Conservation (phyloP, 176 grass and related monocot genomes). For the Hordeum marinum region DNA sequence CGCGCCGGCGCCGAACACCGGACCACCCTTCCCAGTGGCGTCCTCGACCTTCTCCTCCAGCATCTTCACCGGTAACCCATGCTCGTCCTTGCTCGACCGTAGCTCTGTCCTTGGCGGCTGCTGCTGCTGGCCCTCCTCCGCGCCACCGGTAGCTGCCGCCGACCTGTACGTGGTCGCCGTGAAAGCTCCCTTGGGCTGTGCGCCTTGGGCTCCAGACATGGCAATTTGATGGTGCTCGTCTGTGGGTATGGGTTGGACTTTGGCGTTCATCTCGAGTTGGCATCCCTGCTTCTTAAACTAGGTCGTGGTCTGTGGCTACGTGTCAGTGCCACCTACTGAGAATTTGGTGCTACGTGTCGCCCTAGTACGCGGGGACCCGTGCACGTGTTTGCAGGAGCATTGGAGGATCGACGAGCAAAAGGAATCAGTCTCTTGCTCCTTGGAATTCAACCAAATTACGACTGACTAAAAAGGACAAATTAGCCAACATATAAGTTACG, state of each 20-base stretch:
- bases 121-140: constrained; percentile 22
- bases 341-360: not conserved
- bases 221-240: not conserved
- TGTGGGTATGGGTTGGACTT: not conserved
- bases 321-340: not conserved
- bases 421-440: too few relatives aligned
- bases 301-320: not conserved
- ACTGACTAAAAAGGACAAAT: too few relatives aligned
- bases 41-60: constrained; percentile 54
- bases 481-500: too few relatives aligned
- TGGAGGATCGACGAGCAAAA: too few relatives aligned
- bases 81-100: constrained; percentile 41
- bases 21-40: constrained; percentile 49
- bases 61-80: constrained; percentile 35
- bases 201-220: constrained; percentile 82
- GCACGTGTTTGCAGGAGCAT: not conserved
- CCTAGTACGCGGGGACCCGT: not conserved
- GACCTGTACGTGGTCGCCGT: constrained; percentile 65
- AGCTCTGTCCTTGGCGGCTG: constrained; percentile 26
- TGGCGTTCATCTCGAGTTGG: not conserved
- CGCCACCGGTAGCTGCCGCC: not conserved
- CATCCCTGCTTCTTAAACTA: not conserved
- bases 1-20: constrained; percentile 54
- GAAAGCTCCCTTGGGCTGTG: constrained; percentile 60
- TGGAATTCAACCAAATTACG: too few relatives aligned